Conservation (phyloP, 2,329 filamentous ascomycete genomes). For the Fusarium gaditjirri region DNA sequence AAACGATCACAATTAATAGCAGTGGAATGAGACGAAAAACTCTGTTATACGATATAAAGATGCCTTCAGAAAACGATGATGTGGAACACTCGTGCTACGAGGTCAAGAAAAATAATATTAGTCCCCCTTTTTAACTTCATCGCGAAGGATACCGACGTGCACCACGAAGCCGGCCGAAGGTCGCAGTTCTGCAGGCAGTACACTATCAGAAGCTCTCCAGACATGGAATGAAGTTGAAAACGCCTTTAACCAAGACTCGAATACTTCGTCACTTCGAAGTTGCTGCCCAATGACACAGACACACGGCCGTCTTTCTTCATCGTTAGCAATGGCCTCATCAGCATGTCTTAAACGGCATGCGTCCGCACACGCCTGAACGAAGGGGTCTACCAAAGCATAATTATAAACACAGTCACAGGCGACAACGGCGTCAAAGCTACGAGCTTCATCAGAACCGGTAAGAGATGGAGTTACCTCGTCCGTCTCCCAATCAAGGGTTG, state of each 20-base stretch:
- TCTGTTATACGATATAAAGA: background rate
- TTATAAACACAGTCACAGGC: slow-evolving; percentile 98
- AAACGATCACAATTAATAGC: slow-evolving; percentile 15
- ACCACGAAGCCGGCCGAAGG: slow-evolving; percentile 81
- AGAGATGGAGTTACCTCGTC: slow-evolving; percentile 61
- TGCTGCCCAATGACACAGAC: slow-evolving; percentile 90
- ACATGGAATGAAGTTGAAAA: slow-evolving; percentile 75
- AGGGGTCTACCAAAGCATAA: slow-evolving; percentile 81
- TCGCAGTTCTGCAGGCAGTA: slow-evolving; percentile 68
- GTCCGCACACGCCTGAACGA: slow-evolving; percentile 84
- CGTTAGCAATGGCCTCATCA: slow-evolving; percentile 21
- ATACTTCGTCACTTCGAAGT: slow-evolving; percentile 84
- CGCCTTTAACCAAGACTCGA: slow-evolving; percentile 80
- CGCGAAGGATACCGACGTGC: slow-evolving; percentile 76
- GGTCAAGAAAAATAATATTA: background rate
- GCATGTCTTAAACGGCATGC: slow-evolving; percentile 69
- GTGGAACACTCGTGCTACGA: background rate
- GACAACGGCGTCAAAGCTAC: slow-evolving; percentile 76
- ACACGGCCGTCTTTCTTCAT: slow-evolving; percentile 58
- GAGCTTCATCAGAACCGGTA: slow-evolving; percentile 47
- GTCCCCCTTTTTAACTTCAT: slow-evolving; percentile 10
- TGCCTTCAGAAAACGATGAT: background rate
- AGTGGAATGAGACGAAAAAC: slow-evolving; percentile 17
- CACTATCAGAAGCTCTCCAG: slow-evolving; percentile 78
- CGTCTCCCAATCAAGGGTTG: slow-evolving; percentile 85